These are phyloP conservation scores for Gnaphalium uliginosum DNA, from an alignment of 129 eudicot genomes.

Conservation along the genomic window DNA sequence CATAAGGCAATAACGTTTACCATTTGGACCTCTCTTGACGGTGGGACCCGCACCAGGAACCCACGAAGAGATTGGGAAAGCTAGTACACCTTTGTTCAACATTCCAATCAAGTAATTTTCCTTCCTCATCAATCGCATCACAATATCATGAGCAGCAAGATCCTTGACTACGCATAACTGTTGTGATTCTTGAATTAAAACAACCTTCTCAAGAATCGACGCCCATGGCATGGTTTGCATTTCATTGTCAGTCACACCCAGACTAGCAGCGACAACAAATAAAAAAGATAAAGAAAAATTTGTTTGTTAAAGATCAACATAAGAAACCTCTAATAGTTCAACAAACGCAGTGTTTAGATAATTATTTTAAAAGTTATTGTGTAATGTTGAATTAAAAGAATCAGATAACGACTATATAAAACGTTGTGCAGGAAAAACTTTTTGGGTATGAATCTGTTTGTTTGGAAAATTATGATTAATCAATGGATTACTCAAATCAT, in stretches of 20 bases:
- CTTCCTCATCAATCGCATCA: conserved; percentile 93
- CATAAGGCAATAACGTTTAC: conserved; percentile 50
- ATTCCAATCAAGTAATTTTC: conserved; percentile 96
- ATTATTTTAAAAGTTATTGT: background rate
- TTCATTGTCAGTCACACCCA: conserved; percentile 78
- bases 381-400: background rate
- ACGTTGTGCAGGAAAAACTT: background rate
- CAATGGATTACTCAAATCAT: background rate
- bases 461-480: background rate
- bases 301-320: conserved; percentile 1
- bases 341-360: conserved; percentile 1
- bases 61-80: conserved; percentile 85
- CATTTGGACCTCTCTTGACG: conserved; percentile 52
- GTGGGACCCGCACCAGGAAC: conserved; percentile 85
- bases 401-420: background rate
- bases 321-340: background rate
- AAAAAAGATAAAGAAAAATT: conserved; percentile 14
- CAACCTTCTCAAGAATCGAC: conserved; percentile 74
- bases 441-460: background rate
- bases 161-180: conserved; percentile 80
- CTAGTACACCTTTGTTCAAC: conserved; percentile 91
- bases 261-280: conserved; percentile 53
- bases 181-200: conserved; percentile 58
- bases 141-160: conserved; percentile 85
- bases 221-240: conserved; percentile 94